Evolutionary conservation across 371 early-diverging fungal species (phyloP).

Genomic region (Mortierella sp.): DNA sequence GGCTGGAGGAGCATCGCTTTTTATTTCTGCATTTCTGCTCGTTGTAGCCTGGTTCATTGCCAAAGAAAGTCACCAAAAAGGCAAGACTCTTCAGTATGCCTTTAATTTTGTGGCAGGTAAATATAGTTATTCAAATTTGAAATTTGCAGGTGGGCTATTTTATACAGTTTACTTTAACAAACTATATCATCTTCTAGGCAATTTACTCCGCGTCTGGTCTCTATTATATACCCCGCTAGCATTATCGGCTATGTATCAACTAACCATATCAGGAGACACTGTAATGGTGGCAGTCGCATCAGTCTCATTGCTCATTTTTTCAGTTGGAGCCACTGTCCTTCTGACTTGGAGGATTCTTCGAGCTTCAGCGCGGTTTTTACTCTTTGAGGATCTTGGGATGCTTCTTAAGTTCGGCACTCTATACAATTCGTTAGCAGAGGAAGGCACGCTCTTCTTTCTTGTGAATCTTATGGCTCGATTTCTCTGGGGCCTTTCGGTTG

Average conservation of each 20-base stretch:
- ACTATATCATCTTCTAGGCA: slow-evolving; percentile 24
- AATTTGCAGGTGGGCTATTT: not conserved
- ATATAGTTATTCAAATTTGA: no score
- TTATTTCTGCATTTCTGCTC: slow-evolving; percentile 51
- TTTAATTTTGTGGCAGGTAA: slow-evolving; percentile 49
- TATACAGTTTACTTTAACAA: not conserved
- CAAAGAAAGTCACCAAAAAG: slow-evolving; percentile 39
- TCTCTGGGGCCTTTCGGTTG: slow-evolving; percentile 44
- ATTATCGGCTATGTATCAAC: slow-evolving; percentile 54
- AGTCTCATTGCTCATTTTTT: slow-evolving; percentile 30
- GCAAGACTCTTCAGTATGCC: slow-evolving; percentile 44
- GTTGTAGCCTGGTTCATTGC: slow-evolving; percentile 35
- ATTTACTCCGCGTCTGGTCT: slow-evolving; percentile 46
- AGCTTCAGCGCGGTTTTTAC: slow-evolving; percentile 17
- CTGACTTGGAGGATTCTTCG: slow-evolving; percentile 46
- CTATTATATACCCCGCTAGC: slow-evolving; percentile 50
- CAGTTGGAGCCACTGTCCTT: slow-evolving; percentile 33
- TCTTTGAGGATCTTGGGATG: slow-evolving; percentile 60
- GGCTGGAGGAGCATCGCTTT: slow-evolving; percentile 43
- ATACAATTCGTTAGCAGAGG: slow-evolving; percentile 66
- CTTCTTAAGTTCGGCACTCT: slow-evolving; percentile 65
- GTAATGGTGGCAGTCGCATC: slow-evolving; percentile 34
- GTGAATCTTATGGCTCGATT: slow-evolving; percentile 54
- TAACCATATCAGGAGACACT: slow-evolving; percentile 34
- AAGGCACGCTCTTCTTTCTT: slow-evolving; percentile 62